Conservation (phyloP, 805 yeast species). For the Isabelozyma rhagii region DNA sequence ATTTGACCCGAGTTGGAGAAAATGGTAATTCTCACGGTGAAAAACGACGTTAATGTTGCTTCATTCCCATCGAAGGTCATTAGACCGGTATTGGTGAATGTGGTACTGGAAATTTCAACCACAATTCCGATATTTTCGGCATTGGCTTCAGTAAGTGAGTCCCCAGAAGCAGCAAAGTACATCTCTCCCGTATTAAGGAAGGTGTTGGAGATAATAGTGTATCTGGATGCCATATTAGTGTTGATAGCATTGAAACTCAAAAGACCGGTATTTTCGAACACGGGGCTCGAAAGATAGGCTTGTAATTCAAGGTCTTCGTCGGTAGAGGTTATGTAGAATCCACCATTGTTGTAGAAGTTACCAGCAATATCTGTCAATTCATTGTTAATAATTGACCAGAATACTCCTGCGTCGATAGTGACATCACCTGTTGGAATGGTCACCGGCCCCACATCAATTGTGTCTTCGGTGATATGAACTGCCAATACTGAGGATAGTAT, state of each 20-base stretch:
- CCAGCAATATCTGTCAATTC: conserved; percentile 18
- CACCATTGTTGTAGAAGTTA: conserved; percentile 15
- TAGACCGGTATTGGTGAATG: neutral
- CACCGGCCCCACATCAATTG: conserved; percentile 14
- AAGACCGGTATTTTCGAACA: conserved; percentile 13
- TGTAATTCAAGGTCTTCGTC: conserved; percentile 11
- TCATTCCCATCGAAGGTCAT: neutral
- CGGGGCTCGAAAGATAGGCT: conserved; percentile 12
- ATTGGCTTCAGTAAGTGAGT: neutral
- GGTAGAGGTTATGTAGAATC: conserved; percentile 17
- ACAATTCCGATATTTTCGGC: neutral
- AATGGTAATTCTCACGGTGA: neutral
- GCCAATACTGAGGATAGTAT: neutral
- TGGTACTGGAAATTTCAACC: neutral
- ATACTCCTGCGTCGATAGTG: conserved; percentile 8
- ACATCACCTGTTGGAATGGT: conserved; percentile 13
- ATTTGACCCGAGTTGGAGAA: conserved; percentile 15
- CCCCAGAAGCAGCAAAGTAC: neutral
- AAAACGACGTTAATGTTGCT: neutral
- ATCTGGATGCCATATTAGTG: conserved; percentile 14
- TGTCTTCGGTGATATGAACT: conserved; percentile 5
- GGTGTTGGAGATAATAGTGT: conserved; percentile 2
- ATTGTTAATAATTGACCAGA: conserved; percentile 19
- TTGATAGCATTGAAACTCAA: conserved; percentile 19
- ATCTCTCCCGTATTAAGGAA: neutral